Percentiles rank a stretch among this genome's conserved stretches.
Evolutionary conservation across 352 stramenopile species (phyloP).

Genomic region (Globisporangium cederbergense): DNA sequence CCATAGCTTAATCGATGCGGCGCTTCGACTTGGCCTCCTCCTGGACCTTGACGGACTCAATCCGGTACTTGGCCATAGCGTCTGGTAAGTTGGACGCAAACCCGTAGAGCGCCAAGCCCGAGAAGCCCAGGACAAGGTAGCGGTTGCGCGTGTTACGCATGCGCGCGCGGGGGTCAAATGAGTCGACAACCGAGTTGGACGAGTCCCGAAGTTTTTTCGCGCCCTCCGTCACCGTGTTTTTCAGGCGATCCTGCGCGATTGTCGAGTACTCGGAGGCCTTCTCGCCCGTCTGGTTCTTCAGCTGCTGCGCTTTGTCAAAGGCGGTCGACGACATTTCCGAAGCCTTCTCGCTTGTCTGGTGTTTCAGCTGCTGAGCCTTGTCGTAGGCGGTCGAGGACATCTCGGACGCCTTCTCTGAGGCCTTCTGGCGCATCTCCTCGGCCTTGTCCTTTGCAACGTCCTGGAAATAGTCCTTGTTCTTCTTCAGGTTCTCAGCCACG

Average conservation of each 20-base stretch:
- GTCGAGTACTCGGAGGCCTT: constrained; percentile 24
- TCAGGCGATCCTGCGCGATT: constrained; percentile 36
- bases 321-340: constrained; percentile 12
- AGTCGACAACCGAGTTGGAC: constrained; percentile 46
- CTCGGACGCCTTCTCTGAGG: constrained; percentile 11
- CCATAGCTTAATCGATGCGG: constrained; percentile 1
- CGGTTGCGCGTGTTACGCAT: constrained; percentile 52
- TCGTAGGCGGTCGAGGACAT: constrained; percentile 10
- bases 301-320: constrained; percentile 17
- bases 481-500: constrained; percentile 42
- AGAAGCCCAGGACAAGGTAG: constrained; percentile 51
- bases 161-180: constrained; percentile 43
- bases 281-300: constrained; percentile 22
- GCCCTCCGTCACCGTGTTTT: constrained; percentile 29
- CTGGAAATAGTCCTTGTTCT: constrained; percentile 42
- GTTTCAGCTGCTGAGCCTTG: constrained; percentile 15
- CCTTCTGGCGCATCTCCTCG: constrained; percentile 16
- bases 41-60: constrained; percentile 59
- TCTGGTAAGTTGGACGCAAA: constrained; percentile 60
- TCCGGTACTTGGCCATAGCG: constrained; percentile 64
- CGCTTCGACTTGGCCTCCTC: constrained; percentile 39
- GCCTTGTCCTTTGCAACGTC: constrained; percentile 37
- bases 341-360: constrained; percentile 15
- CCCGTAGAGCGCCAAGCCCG: constrained; percentile 69
- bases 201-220: constrained; percentile 47